A percentile compares a stretch with the other conserved stretches of the same genome.
These are phyloP conservation scores for Candida incommunis DNA, from an alignment of 805 yeast species.

Conservation along the genomic window DNA sequence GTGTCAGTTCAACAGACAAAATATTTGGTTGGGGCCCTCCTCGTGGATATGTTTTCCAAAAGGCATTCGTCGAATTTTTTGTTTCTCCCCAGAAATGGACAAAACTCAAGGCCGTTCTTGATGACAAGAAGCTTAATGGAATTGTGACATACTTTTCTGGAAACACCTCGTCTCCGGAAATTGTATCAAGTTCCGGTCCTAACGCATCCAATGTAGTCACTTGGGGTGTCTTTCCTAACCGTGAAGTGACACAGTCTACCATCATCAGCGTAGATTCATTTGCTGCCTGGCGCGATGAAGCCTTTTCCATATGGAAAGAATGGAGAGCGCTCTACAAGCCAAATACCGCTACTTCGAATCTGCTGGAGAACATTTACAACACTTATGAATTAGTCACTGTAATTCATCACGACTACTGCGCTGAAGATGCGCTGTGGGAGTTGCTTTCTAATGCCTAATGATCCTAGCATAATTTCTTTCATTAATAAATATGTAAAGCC, in stretches of 20 bases:
- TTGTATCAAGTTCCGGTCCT: constrained; percentile 45
- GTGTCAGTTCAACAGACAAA: constrained; percentile 62
- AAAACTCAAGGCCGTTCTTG: constrained; percentile 38
- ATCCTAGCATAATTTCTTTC: no score
- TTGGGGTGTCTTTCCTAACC: constrained; percentile 94
- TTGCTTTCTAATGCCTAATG: neutral
- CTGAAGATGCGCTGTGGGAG: constrained; percentile 69
- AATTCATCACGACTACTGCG: constrained; percentile 70
- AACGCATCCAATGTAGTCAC: constrained; percentile 69
- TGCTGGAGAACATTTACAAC: constrained; percentile 47
- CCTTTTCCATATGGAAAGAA: constrained; percentile 78
- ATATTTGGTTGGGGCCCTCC: constrained; percentile 97
- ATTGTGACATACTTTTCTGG: constrained; percentile 64
- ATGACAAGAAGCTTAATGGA: constrained; percentile 20
- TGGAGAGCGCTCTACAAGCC: constrained; percentile 75
- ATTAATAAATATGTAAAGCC: no score
- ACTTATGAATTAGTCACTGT: constrained; percentile 69
- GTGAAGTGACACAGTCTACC: constrained; percentile 84
- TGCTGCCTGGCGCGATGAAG: constrained; percentile 93
- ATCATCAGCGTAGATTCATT: constrained; percentile 86
- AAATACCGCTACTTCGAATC: constrained; percentile 35
- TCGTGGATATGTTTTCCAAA: constrained; percentile 80
- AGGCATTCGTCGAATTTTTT: constrained; percentile 85
- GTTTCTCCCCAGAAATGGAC: constrained; percentile 64
- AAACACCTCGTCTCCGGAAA: constrained; percentile 27